Evolutionary conservation across 176 grass and related monocot species (phyloP), one percentile per base, ranked within the genome.

Genomic region (Chrysopogon serrulatus): DNA sequence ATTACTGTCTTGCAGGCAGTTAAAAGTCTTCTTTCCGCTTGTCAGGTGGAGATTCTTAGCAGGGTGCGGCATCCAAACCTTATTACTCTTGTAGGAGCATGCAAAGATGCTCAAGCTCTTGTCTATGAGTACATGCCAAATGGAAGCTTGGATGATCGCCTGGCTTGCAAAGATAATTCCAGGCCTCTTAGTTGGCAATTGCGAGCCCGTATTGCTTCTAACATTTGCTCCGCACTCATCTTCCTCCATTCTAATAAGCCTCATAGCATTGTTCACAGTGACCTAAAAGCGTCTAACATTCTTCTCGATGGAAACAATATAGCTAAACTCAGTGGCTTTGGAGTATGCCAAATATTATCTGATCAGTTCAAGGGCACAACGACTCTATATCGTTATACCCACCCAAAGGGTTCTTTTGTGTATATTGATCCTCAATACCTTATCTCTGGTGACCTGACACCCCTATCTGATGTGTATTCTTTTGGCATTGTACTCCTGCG

Each of bases 401-500:
- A 90, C 85, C 92, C 88, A 57, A 91, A 82, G 68, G 91, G 93
- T n/a, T 86, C 94, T 81, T 93, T 93, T 86, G 83, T 82, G 21
- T 96, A 93, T 74, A 93, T 96, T 82, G 94, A 96, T 67, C 94
- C 94, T 44, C 86, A 96, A 77, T 96, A 90, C 68, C 64, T 92
- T 61, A 85, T 90, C 42, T 91, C 88, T 37, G 90, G 93, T 61
- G 93, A 96, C 37, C 74, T 93, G 49, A 92, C 85, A 36, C 90
- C 88, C 1, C 70, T 56, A 41, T 92, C 90, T 47, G 93, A 96
- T 70, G 83, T 92, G 48, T 92, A 93, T 77, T 96, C 93, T 43
- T 96, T 91, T 71, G 93, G 93, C 13, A 89, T 96, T 17, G 36
- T 93, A 53, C 85, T 96, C 65, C 83, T 96, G 45, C 90, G 86